Base-by-base conservation (phyloP, 139 green algal genomes). In the Chlorella sp. region DNA sequence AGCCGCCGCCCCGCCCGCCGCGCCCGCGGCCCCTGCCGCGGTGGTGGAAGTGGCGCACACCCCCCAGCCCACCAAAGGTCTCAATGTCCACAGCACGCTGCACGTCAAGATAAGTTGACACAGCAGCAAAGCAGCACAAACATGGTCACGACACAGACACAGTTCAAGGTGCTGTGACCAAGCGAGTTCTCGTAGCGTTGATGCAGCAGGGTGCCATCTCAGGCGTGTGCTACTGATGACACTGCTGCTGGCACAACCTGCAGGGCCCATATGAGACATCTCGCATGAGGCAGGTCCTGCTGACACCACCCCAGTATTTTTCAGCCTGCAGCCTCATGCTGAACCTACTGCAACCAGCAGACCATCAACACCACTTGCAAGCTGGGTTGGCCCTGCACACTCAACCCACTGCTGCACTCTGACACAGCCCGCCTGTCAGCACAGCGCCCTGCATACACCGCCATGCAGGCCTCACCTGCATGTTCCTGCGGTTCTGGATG, bases 11-110 rank as follows among this genome's bases (percentile, higher is more conserved):
- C 2, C 65, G 35, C 6, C 65, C 35, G 33, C 65, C 65, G 35
- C 65, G 27, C 23, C 65, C 65, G 35, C 33, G 35, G 17, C 10
- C 24, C 10, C 17, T 55, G 42, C 17, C 10, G 42, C 42, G 10
- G 42, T 55, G 10, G 42, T 17, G 10, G 65, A 62, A 35, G 35
- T 71, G 65, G 4, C 65, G 65, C 3, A 71, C 61, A 31, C 76
- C 77, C n/a, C 80, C 85, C 35, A 85, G 34, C 22, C 83, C 86
- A 42, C 90, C 90, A 81, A 95, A 95, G 1, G 90, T 95, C 77
- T 93, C 89, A n/a, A 93, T 81, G 71, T 95, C 90, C 22, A 89
- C 67, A 31, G 80, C 80, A 63, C 87, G 80, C 82, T 91, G 87
- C 72, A 86, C 88, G 2, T 74, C 72, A 63, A 84, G 82, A 32